Percentiles rank a stretch among this genome's conserved stretches.
phyloP scores from a whole-genome alignment of 208 protist genomes.

The Acanthamoeba lugdunensis region DNA sequence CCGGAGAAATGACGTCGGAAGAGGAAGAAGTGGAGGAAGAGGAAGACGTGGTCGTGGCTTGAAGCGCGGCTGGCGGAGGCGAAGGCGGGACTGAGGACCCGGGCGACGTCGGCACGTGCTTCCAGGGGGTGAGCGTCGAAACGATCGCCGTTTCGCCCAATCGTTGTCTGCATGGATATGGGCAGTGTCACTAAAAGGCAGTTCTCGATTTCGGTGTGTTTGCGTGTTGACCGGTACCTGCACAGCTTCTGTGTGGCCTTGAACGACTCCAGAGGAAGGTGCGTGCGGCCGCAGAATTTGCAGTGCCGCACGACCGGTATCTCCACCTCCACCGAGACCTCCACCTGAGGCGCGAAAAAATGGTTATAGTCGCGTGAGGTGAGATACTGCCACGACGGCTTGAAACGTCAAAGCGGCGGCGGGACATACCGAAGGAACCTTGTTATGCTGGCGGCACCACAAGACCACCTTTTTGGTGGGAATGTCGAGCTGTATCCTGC shows the following conservation, averaged over 20 bases:
- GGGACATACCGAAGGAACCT: conserved; percentile 25
- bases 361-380: not conserved
- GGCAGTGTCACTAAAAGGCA: not conserved
- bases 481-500: not conserved
- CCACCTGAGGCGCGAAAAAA: not conserved
- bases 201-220: too few species aligned
- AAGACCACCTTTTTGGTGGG: conserved; percentile 37
- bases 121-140: not conserved
- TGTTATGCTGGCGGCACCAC: conserved; percentile 28
- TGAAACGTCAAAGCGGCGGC: not conserved
- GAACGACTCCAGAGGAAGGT: conserved; percentile 2
- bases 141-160: conserved; percentile 4
- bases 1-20: not conserved
- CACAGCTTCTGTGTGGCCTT: conserved; percentile 46
- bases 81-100: not conserved
- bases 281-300: conserved; percentile 55
- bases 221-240: not conserved
- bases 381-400: not conserved
- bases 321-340: conserved; percentile 11
- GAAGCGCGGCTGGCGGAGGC: not conserved
- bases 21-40: not conserved
- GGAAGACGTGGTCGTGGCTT: not conserved
- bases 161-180: not conserved
- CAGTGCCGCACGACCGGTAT: conserved; percentile 7
- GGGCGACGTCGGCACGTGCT: conserved; percentile 6